phyloP scores from a whole-genome alignment of 2,329 filamentous ascomycete genomes.

The Monilinia fructicola region DNA sequence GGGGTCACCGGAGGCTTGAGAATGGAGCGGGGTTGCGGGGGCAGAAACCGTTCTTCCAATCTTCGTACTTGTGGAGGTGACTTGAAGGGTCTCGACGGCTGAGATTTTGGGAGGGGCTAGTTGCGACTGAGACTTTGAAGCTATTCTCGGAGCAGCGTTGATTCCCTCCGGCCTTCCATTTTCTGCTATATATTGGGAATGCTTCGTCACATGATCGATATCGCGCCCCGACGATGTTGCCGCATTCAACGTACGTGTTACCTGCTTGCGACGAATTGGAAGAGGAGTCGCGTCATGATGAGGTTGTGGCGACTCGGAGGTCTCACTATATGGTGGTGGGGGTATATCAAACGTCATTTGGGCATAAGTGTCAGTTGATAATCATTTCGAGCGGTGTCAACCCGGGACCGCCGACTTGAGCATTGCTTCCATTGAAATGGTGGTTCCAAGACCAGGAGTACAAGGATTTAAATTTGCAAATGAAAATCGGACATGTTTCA shows the following conservation, averaged over 20 bases:
- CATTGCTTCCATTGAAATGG: constrained; percentile 1
- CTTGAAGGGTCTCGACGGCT: neutral
- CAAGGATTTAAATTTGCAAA: neutral
- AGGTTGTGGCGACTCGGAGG: neutral
- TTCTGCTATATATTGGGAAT: neutral
- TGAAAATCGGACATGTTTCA: constrained; percentile 9
- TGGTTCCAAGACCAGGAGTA: neutral
- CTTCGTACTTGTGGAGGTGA: neutral
- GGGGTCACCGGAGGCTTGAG: neutral
- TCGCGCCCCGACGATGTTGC: neutral
- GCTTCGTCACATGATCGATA: neutral
- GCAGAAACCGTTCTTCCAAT: constrained; percentile 1
- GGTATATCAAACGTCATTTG: constrained; percentile 13
- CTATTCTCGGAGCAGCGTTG: neutral
- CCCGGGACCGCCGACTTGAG: neutral
- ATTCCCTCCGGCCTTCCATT: neutral
- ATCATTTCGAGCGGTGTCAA: neutral
- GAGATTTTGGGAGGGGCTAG: neutral
- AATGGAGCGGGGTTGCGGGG: neutral
- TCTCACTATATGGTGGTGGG: constrained; percentile 22
- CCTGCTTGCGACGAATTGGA: constrained; percentile 16
- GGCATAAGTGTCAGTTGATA: neutral
- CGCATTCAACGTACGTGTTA: neutral
- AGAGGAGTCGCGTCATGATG: neutral
- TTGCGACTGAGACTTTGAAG: neutral